Evolutionary conservation across 179 eudicot genomes (phyloP).

Genomic region (Beta macrorhiza): DNA sequence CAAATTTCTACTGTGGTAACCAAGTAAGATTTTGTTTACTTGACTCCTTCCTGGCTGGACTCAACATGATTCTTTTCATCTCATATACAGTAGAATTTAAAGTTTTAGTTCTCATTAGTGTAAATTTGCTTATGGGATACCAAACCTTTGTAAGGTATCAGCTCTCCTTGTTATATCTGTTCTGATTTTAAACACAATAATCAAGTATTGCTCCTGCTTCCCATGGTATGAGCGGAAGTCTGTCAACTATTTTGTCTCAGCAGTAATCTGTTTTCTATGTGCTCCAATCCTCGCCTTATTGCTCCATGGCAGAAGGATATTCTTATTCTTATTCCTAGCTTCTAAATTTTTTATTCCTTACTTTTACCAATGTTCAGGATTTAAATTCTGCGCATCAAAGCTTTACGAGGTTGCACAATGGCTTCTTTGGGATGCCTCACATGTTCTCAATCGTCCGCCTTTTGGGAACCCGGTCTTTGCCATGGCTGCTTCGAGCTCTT

Average conservation of each 20-base stretch:
- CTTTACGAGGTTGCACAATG: slow-evolving; percentile 84
- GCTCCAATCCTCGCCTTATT: not conserved
- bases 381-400: slow-evolving; percentile 97
- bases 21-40: slow-evolving; percentile 46
- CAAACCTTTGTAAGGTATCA: not conserved
- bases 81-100: not conserved
- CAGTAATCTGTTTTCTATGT: not conserved
- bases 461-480: slow-evolving; percentile 84
- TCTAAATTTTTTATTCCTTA: not conserved
- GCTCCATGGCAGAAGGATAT: not conserved
- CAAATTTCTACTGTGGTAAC: slow-evolving; percentile 89
- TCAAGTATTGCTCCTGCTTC: slow-evolving; percentile 12
- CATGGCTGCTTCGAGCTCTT: slow-evolving; percentile 96
- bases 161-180: not conserved
- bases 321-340: not conserved
- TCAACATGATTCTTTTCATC: slow-evolving; percentile 14
- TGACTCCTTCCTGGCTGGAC: slow-evolving; percentile 9
- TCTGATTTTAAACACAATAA: not conserved
- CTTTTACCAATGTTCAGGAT: slow-evolving; percentile 45
- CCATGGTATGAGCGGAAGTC: slow-evolving; percentile 15
- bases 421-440: slow-evolving; percentile 94
- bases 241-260: not conserved
- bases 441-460: slow-evolving; percentile 76
- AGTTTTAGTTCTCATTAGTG: slow-evolving; percentile 7
- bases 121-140: not conserved